Evolutionary conservation across 176 grass and related monocot genomes (phyloP), one percentile per base, ranked within the genome.

Genomic region (Triticum turgidum): DNA sequence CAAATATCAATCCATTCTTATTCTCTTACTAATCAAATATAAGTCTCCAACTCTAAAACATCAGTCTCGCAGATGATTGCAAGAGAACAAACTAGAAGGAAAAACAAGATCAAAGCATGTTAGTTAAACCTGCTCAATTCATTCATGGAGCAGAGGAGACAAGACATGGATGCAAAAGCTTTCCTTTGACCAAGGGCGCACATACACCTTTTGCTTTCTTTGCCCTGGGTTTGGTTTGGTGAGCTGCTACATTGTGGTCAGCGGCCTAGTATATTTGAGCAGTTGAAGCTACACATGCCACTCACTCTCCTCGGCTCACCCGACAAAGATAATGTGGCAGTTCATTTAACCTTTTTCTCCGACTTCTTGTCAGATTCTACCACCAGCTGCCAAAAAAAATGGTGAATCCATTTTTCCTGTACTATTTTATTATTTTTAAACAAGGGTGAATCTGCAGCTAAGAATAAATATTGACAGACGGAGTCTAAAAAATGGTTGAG

Each of bases 231-330:
- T 76, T 37, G 73, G 56, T 47, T 80, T 37, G 75, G 51, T 71
- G 73, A 49, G 38, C 69, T 76, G 72, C 72, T 49, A 69, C n/a
- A 27, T 7, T 38, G 3, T 41, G 62, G 66, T 87, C 32, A 88
- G 82, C n/a, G 52, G 52, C 38, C 68, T 87, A 44, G 25, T 21
- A 79, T 78, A 71, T 76, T 81, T 85, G 63, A 88, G 82, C 54
- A 85, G 86, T 85, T 88, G 86, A 85, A 81, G 33, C 85, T 39
- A 75, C 20, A 80, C 22, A 80, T 0, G 4, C 61, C 61, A 59
- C 42, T 47, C 27, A 18, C 32, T 54, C 51, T 54, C 51, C 75
- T 17, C 39, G 63, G 41, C 83, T 65, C 72, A 42, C 72, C 41
- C 80, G 27, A 44, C 13, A 49, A 49, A 52, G 67, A 58, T 58